Evolutionary conservation across 1,139 yeast genomes (phyloP), one percentile per base, ranked within the genome.

Genomic region (Taphrina deformans): DNA sequence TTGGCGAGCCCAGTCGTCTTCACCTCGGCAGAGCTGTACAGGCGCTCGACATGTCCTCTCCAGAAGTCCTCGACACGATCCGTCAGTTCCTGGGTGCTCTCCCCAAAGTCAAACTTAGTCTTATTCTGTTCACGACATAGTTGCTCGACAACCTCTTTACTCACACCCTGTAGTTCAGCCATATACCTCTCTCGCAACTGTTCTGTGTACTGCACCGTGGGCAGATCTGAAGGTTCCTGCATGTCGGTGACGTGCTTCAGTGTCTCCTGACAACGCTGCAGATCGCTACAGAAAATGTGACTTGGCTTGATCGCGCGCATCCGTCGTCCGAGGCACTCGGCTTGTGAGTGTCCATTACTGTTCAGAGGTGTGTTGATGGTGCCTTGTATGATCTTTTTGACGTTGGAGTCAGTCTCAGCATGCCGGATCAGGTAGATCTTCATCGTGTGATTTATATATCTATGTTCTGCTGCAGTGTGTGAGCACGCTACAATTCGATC

Each of bases 81-180:
- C 6, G 55, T 59, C 23, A 59, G 51, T 14, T 53, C 56, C 4
- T 45, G 41, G 18, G 56, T 31, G 27, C 33, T 24, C 21, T 59
- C 63, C 18, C 63, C 63, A 24, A 59, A 59, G 27, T 59, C 63
- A 14, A 48, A 59, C 26, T 59, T 59, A 31, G 51, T 50, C 50
- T 59, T 59, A 40, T 44, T 31, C 23, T 59, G 63, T 21, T 59
- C 56, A 16, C 31, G 29, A 23, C 55, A 50, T 10, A 59, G 50
- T 31, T 50, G 31, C 51, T 59, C 56, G 14, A 59, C 63, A 7
- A 27, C 50, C 16, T 59, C 63, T 27, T 59, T 59, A 5, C 50
- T 24, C 18, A 59, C 63, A 27, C 63, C 63, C 27, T 59, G 63
- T 21, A 59, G n/a, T 40, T 59, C 63, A 23, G 63, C 63, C 63